phyloP scores from a whole-genome alignment of 768 basidiomycete species.

The Lanmaoa rubissima region DNA sequence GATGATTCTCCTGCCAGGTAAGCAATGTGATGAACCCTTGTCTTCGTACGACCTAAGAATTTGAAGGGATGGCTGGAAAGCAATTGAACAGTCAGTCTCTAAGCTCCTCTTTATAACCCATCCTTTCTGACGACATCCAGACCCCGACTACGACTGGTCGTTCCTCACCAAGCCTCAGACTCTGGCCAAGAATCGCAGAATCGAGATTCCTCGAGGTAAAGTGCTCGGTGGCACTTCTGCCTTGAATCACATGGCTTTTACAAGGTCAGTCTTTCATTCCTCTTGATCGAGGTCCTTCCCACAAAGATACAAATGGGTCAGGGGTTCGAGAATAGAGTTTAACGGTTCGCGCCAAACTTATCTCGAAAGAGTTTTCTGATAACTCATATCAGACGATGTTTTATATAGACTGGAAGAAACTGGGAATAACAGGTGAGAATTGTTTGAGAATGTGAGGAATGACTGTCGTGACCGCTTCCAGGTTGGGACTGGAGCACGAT shows the following conservation, averaged over 20 bases:
- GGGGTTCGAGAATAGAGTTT: constrained; percentile 16
- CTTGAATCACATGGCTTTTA: constrained; percentile 11
- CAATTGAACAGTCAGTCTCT: constrained; percentile 7
- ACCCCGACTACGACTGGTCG: constrained; percentile 18
- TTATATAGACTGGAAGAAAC: constrained; percentile 9
- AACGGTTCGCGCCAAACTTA: background rate
- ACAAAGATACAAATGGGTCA: background rate
- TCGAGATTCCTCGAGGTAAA: constrained; percentile 7
- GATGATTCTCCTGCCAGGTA: constrained; percentile 12
- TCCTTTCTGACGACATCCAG: constrained; percentile 1
- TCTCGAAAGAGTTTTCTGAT: background rate
- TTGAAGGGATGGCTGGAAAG: constrained; percentile 9
- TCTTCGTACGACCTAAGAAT: background rate
- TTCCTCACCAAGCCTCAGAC: constrained; percentile 12
- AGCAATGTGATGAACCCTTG: background rate
- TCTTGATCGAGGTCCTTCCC: background rate
- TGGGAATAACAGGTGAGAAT: constrained; percentile 15
- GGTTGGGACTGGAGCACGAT: constrained; percentile 18
- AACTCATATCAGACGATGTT: background rate
- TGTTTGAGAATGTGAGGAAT: too few species aligned
- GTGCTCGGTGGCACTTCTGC: constrained; percentile 17
- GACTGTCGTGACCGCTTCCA: background rate
- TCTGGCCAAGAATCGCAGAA: constrained; percentile 5
- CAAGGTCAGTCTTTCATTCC: background rate
- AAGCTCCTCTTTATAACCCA: background rate